phyloP scores from a whole-genome alignment of 495 filamentous ascomycete genomes.

The Penicillium pulvis region DNA sequence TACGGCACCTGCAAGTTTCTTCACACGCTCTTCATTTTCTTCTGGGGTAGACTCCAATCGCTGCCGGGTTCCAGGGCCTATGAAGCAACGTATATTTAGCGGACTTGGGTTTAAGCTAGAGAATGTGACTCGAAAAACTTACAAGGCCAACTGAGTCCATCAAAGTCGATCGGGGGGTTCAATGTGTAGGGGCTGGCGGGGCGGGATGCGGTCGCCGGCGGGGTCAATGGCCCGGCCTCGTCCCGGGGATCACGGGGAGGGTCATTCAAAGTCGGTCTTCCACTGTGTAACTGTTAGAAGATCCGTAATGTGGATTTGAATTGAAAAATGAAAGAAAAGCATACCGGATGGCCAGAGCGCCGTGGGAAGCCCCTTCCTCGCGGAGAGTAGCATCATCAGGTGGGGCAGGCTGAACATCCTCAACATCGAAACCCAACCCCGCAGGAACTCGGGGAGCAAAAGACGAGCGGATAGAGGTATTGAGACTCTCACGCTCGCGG shows the following conservation, averaged over 20 bases:
- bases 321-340: not conserved
- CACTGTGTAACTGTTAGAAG: constrained; percentile 16
- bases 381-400: constrained; percentile 25
- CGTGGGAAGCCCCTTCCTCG: constrained; percentile 15
- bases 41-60: constrained; percentile 77
- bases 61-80: constrained; percentile 77
- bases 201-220: constrained; percentile 52
- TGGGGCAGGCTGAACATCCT: constrained; percentile 8
- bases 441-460: constrained; percentile 46
- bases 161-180: constrained; percentile 68
- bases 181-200: constrained; percentile 62
- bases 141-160: constrained; percentile 74
- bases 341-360: constrained; percentile 35
- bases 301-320: not conserved
- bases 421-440: constrained; percentile 42
- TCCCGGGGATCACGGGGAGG: constrained; percentile 75
- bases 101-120: not conserved
- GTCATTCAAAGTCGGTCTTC: constrained; percentile 54
- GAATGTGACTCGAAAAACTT: constrained; percentile 31
- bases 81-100: constrained; percentile 2
- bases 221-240: constrained; percentile 54
- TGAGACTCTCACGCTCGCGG: constrained; percentile 53
- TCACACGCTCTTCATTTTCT: constrained; percentile 67
- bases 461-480: constrained; percentile 54
- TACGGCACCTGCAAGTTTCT: constrained; percentile 82